Percentiles rank a stretch among this genome's conserved stretches.
phyloP scores from a whole-genome alignment of 345 rosid genomes.

The Heritiera littoralis region DNA sequence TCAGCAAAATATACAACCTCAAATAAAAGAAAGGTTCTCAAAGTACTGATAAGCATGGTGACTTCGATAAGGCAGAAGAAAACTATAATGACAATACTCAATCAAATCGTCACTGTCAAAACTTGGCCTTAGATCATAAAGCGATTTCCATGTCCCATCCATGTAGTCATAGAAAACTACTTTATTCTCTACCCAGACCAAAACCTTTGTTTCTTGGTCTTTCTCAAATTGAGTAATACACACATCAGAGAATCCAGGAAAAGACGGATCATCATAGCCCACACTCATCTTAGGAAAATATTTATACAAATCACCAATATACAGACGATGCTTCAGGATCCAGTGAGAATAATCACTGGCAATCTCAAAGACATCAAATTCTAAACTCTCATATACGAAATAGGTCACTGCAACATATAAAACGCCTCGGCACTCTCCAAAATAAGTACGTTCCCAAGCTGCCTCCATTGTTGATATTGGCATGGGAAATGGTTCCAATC shows the following conservation, averaged over 20 bases:
- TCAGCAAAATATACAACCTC: neutral
- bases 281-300: neutral
- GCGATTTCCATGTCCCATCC: neutral
- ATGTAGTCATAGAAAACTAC: neutral
- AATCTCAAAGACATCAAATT: neutral
- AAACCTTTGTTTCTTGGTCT: neutral
- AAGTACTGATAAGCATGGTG: neutral
- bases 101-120: neutral
- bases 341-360: neutral
- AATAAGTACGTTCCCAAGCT: neutral
- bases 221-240: neutral
- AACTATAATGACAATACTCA: too few species aligned
- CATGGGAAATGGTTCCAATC: neutral
- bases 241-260: neutral
- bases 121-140: conserved; percentile 1
- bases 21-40: conserved; percentile 8
- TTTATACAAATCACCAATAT: neutral
- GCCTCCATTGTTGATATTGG: neutral
- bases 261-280: too few species aligned
- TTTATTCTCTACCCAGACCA: neutral
- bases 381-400: neutral
- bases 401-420: neutral
- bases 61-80: too few species aligned
- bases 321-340: neutral
- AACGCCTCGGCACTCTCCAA: neutral